Percentiles rank a stretch among this genome's conserved stretches.
phyloP scores from a whole-genome alignment of 1,284 basidiomycete genomes.

The Irpex sp. region DNA sequence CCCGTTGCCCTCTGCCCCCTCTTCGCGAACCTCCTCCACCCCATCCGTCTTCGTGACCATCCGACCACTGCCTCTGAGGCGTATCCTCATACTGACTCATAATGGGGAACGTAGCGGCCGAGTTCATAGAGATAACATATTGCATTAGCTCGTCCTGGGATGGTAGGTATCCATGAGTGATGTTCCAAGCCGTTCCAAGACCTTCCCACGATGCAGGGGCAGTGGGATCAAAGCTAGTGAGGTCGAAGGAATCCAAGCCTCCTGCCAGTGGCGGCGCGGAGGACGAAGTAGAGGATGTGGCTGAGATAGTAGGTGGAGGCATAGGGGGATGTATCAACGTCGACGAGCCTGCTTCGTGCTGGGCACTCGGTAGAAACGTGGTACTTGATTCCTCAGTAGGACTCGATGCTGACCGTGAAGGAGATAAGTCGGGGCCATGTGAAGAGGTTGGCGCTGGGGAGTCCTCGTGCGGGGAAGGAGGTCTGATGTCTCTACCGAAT shows the following conservation, averaged over 20 bases:
- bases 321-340: background rate
- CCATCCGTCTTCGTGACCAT: conserved; percentile 11
- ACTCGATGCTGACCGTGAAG: conserved; percentile 6
- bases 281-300: conserved; percentile 9
- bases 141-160: conserved; percentile 72
- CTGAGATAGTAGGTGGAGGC: conserved; percentile 2
- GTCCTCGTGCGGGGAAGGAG: conserved; percentile 32
- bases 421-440: conserved; percentile 4
- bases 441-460: conserved; percentile 13
- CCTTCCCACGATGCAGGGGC: conserved; percentile 69
- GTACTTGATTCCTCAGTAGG: conserved; percentile 3
- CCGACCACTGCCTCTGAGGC: conserved; percentile 10
- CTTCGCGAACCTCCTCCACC: conserved; percentile 12
- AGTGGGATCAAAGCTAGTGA: conserved; percentile 66
- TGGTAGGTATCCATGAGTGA: conserved; percentile 60
- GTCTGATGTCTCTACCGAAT: conserved; percentile 75
- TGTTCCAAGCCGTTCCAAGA: conserved; percentile 69
- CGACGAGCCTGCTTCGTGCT: background rate
- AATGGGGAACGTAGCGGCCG: conserved; percentile 10
- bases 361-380: background rate
- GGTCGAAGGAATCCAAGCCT: conserved; percentile 66
- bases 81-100: conserved; percentile 15
- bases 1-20: conserved; percentile 15
- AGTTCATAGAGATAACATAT: conserved; percentile 42
- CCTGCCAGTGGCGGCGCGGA: conserved; percentile 31